Base-by-base conservation (phyloP, 1,284 basidiomycete genomes). In the Cryptococcus floricola region DNA sequence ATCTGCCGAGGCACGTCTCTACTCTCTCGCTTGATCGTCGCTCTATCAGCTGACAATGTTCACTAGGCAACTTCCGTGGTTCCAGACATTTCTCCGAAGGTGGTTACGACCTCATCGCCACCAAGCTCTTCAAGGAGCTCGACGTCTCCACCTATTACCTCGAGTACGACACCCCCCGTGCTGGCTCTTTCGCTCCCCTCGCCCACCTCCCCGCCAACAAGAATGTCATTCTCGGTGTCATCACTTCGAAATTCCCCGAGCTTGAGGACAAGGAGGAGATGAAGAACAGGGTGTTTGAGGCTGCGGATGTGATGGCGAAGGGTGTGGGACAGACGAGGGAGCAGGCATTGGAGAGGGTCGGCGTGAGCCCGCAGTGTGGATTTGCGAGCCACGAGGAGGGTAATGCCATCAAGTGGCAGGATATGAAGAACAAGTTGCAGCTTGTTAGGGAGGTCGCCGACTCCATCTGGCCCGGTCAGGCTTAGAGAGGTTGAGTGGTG, bases 81-180 rank as follows among this genome's bases (percentile, higher is more conserved):
- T 85, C 86, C 23, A 68, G 83, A 14, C 83, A 87, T 68, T 89
- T 88, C 74, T 80, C 81, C 27, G 85, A 88, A 69, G 87, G 88
- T 5, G 83, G 85, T 0, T 91, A 91, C 69, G 84, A 83, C 69
- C 81, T 80, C 39, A 89, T 91, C 67, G 86, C 88, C 12, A 73
- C 79, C 63, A 87, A 66, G 37, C 66, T 89, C n/a, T 88, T 89
- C 80, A 82, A 82, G 62, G 76, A 83, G 51, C 79, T 90, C 56
- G 82, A 88, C 67, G 86, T 88, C n/a, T 85, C 89, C 66, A 81
- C 80, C 47, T 89, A 86, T 73, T 90, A 87, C 62, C 69, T 79
- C 51, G 88, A 91, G 76, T 91, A 88, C 72, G 89, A 91, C 69
- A 86, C 86, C 16, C 80, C 82, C 54, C 84, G 87, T 27, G 83